Conservation (phyloP, 176 grass and related monocot genomes). For the Bonia amplexicaulis region DNA sequence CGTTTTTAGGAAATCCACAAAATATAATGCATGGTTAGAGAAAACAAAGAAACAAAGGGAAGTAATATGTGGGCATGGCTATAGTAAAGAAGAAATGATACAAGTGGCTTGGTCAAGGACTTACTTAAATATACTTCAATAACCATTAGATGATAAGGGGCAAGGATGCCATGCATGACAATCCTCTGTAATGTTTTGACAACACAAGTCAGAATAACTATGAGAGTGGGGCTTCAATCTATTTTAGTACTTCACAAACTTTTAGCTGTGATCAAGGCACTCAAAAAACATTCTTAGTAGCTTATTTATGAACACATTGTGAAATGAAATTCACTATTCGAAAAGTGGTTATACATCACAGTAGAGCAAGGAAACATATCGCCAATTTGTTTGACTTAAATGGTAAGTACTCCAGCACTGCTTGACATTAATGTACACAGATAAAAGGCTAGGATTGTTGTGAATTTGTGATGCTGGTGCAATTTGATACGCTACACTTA, state of each 20-base stretch:
- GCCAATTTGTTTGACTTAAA: not conserved
- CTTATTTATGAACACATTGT: not conserved
- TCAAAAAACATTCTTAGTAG: not conserved
- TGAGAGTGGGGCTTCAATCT: not conserved
- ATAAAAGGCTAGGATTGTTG: not conserved
- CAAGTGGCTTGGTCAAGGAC: not conserved
- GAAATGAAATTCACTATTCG: not conserved
- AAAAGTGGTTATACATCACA: not conserved
- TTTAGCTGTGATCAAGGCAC: not conserved
- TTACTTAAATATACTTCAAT: not conserved
- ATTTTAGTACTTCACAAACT: not conserved
- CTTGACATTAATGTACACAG: not conserved
- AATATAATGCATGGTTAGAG: not conserved
- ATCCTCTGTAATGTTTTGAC: not conserved
- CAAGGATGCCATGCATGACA: constrained; percentile 4
- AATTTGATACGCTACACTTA: not conserved
- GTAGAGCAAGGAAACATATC: not conserved
- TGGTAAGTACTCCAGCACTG: not conserved
- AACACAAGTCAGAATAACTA: not conserved
- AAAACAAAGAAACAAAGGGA: not conserved
- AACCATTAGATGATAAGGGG: not conserved
- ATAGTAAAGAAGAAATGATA: constrained; percentile 13
- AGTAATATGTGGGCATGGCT: not conserved
- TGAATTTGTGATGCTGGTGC: not conserved
- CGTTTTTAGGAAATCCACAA: not conserved